These are phyloP conservation scores for Fusarium duplospermum DNA, from an alignment of 2,329 filamentous ascomycete species.

Conservation along the genomic window DNA sequence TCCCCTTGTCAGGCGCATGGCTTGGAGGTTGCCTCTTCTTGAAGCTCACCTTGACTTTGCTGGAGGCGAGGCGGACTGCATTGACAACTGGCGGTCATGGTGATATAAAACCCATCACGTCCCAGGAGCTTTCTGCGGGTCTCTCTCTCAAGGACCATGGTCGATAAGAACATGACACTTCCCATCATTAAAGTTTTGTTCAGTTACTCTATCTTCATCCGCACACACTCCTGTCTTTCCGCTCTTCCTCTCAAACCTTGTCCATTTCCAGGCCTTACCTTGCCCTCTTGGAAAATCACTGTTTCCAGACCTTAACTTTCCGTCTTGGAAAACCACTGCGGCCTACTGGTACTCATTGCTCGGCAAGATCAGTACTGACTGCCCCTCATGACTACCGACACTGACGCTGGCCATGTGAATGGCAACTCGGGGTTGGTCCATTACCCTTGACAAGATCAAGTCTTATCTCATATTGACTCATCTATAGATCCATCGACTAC, in stretches of 20 bases:
- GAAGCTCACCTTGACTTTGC: neutral
- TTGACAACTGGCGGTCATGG: neutral
- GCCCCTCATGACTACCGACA: neutral
- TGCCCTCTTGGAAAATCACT: neutral
- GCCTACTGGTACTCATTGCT: neutral
- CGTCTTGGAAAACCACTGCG: neutral
- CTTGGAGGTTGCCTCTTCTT: neutral
- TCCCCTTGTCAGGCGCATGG: neutral
- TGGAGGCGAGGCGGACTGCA: neutral
- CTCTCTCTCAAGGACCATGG: neutral
- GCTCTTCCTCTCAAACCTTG: neutral
- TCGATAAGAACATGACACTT: neutral
- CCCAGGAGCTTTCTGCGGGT: neutral
- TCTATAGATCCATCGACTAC: rapidly evolving
- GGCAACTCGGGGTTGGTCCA: neutral
- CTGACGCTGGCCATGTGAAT: neutral
- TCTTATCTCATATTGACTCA: neutral
- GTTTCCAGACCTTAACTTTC: neutral
- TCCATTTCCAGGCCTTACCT: neutral
- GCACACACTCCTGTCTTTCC: neutral
- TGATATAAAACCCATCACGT: neutral
- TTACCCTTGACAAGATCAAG: neutral
- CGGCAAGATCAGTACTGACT: too few species aligned
- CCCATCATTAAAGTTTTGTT: neutral
- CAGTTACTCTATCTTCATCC: neutral